Evolutionary conservation across 2,329 filamentous ascomycete genomes (phyloP), one percentile per base, ranked within the genome.

Genomic region (Chrysoporthe deuterocubensis): DNA sequence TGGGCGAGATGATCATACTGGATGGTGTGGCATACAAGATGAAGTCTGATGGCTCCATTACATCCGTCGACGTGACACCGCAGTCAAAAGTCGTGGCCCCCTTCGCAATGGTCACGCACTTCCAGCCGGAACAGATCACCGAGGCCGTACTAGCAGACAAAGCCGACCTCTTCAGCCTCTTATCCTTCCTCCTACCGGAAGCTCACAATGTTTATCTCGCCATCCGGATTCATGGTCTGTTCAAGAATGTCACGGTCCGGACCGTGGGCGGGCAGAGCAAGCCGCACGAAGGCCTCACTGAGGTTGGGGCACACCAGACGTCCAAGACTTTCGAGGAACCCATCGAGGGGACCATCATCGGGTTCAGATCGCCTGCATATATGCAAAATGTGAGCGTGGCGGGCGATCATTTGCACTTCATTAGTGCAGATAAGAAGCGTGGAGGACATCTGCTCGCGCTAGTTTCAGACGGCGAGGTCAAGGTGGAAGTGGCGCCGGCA

Each of bases 401-500:
- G 1, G 77, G 77, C 3, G 73, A 76, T 32, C 77, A 79, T 43
- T 48, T 79, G 57, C 78, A 79, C 59, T 78, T 78, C 59, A 77
- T 79, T 69, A 74, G 66, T 26, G 73, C 75, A 52, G 76, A 78
- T 66, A 69, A 74, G 48, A 70, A 71, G 37, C 69, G 66, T 3
- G 77, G 76, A 1, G 78, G 78, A 0, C 78, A 79, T 46, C 71
- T 79, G 48, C 68, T 79, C 58, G 74, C 65, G 3, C 64, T 78
- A 4, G 73, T 75, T 37, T 75, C 75, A 14, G 76, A 75, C 1
- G 76, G 74, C 18, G 74, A 77, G 56, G 74, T 79, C 32, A 72
- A 74, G 2, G 69, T 78, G 1, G 67, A 52, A 5, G 75, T 73
- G 2, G 74, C 77, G 21, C 70, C 71, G 32, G 73, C 78, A 42